Conservation (phyloP, 2,329 filamentous ascomycete genomes). For the Stagonosporopsis tanaceti region DNA sequence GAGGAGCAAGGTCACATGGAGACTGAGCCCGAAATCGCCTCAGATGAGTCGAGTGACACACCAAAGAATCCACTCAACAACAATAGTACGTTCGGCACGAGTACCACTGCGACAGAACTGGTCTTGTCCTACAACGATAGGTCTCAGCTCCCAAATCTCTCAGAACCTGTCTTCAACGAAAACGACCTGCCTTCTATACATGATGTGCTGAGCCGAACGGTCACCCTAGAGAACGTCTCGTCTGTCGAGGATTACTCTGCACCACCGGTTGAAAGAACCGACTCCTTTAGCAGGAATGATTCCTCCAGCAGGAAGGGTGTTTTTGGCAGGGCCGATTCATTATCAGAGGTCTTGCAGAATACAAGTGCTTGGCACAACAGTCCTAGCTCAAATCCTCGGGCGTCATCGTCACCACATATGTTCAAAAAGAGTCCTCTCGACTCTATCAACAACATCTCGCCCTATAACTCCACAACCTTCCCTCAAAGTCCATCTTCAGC, state of each 20-base stretch:
- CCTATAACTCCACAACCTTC: conserved; percentile 38
- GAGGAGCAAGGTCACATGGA: conserved; percentile 19
- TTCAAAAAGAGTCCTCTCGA: conserved; percentile 26
- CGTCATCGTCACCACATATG: conserved; percentile 13
- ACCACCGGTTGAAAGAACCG: conserved; percentile 8
- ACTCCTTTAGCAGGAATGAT: conserved; percentile 8
- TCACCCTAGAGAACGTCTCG: conserved; percentile 16
- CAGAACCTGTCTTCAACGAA: conserved; percentile 19
- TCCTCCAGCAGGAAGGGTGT: background rate
- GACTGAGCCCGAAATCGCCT: conserved; percentile 19
- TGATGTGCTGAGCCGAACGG: conserved; percentile 23
- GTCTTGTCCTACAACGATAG: conserved; percentile 19
- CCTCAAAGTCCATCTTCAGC: conserved; percentile 30
- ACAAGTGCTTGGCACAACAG: conserved; percentile 22
- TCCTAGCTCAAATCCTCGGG: conserved; percentile 21
- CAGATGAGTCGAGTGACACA: conserved; percentile 19
- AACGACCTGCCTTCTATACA: conserved; percentile 28
- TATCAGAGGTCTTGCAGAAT: conserved; percentile 13
- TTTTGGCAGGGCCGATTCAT: conserved; percentile 11
- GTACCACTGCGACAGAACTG: conserved; percentile 7
- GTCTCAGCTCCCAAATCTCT: conserved; percentile 18
- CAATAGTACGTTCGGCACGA: conserved; percentile 4
- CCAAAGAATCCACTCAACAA: background rate
- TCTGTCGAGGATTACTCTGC: conserved; percentile 9
- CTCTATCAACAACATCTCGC: conserved; percentile 31